Base-by-base conservation (phyloP, 148 eudicot species). In the Chenopodium berlandieri region DNA sequence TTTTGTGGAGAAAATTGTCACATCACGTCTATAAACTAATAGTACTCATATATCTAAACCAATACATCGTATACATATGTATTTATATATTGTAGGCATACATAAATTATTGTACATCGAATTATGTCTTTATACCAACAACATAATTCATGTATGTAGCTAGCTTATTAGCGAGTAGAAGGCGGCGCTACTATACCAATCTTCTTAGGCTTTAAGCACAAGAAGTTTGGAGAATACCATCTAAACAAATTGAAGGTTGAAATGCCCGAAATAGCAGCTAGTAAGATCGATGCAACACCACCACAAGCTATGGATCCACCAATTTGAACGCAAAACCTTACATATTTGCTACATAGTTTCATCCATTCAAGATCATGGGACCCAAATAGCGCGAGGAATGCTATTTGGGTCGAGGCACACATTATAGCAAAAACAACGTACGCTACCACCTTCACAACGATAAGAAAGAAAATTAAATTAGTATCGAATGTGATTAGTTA, bases 211-310 rank as follows among this genome's bases (percentile, higher is more conserved):
- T 84, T 84, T 25, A 81, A 75, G 82, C 84, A 54, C 71, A 81
- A 44, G 70, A 67, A 84, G n/a, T 89, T 88, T 0, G 97, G 91
- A 72, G 97, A 90, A 71, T 92, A 94, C 81, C 89, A 89, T 78
- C 91, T 88, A 77, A 94, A 90, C 16, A 94, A 75, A 77, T 79
- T 83, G 75, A 83, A 90, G 68, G 91, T 87, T 6, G 98, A 92
- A 56, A 90, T 67, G 74, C 71, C 81, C 7, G 95, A 87, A 34
- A 90, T 76, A 6, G 80, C 19, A 54, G 62, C 81, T 86, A 94
- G 79, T 6, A 88, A 19, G 17, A 87, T 1, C 25, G 83, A 73
- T 20, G 91, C 93, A 7, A 82, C 6, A 10, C 76, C 75, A 12
- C 89, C 91, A 74, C 82, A 86, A 12, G 80, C 2, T 0, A 92